Base-by-base conservation (phyloP, 192 early-diverging fungal species). In the Mortierella claussenii region DNA sequence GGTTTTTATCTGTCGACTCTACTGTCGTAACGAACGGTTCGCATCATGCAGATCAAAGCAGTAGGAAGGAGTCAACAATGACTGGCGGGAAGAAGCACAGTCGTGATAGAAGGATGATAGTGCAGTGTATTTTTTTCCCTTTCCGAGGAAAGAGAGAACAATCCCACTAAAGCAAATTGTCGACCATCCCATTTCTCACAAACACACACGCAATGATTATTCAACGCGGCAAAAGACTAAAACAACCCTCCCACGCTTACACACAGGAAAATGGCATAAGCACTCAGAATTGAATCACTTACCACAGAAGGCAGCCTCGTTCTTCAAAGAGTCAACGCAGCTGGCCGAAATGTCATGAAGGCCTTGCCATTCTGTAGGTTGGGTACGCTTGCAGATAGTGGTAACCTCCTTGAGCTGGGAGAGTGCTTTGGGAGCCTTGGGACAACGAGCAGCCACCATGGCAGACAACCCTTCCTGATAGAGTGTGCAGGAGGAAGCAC, bases 291-390 rank as follows among this genome's bases (percentile, higher is more conserved):
- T 55, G 34, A 45, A 15, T 8, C 18, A 55, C 73, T 50, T 76
- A 76, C 73, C 73, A 46, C 73, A 76, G 15, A 45, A 43, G 1
- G 51, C 28, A 20, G 37, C 58, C 20, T 76, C 73, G 46, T 76
- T 76, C 45, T 62, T 18, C 3, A 52, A 30, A 24, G 73, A 17
- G 20, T 67, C 40, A 3, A 76, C 48, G 17, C 73, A 76, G 37
- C 37, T 43, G 0, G 46, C 6, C 7, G 18, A 26, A 17, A 1
- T 67, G 15, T 32, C 34, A 8, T 76, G 63, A 3, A 76, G 45
- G 20, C 50, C 63, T 9, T 8, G 1, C 73, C 73, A 76, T 8
- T 13, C 5, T 0, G 7, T 18, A 6, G 53, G 7, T 18, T 27
- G 1, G 23, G 21, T 61, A 23, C 32, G 33, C n/a, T 26, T 32